A percentile compares a stretch with the other conserved stretches of the same genome.
phyloP scores from a whole-genome alignment of 179 eudicot species.

The Kewa caespitosa region DNA sequence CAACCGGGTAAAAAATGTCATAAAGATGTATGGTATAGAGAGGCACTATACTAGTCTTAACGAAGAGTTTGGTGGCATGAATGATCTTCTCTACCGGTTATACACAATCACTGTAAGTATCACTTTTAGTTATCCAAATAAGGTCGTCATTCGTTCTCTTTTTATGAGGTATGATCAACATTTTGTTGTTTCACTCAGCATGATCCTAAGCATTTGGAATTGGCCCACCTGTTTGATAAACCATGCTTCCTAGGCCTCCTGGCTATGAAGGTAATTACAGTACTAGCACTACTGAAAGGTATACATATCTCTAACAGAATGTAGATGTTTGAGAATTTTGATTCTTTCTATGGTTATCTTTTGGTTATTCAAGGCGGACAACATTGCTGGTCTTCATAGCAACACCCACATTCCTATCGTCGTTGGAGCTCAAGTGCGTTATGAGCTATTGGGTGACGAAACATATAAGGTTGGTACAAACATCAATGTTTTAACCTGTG shows the following conservation, averaged over 20 bases:
- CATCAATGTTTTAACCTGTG: neutral
- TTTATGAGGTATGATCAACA: too few relatives aligned
- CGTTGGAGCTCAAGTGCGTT: conserved; percentile 83
- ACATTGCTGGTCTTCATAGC: conserved; percentile 63
- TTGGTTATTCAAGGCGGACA: conserved; percentile 53
- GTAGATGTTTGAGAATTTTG: neutral
- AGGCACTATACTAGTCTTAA: conserved; percentile 59
- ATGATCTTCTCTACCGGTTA: conserved; percentile 70
- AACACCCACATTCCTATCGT: conserved; percentile 88
- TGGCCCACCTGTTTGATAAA: conserved; percentile 88
- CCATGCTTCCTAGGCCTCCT: conserved; percentile 88
- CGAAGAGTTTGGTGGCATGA: conserved; percentile 94
- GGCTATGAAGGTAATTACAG: conserved; percentile 56
- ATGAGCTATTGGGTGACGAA: conserved; percentile 80
- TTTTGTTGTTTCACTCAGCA: conserved; percentile 35
- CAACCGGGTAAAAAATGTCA: conserved; percentile 71
- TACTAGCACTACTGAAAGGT: neutral
- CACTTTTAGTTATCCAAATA: neutral
- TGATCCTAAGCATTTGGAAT: conserved; percentile 57
- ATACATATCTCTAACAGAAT: neutral
- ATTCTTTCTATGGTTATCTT: neutral
- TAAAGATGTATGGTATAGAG: conserved; percentile 48
- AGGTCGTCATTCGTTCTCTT: neutral
- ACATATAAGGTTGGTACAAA: conserved; percentile 53
- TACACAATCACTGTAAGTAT: conserved; percentile 57